Evolutionary conservation across 768 basidiomycete species (phyloP), one percentile per base, ranked within the genome.

Genomic region (Zangia roseola): DNA sequence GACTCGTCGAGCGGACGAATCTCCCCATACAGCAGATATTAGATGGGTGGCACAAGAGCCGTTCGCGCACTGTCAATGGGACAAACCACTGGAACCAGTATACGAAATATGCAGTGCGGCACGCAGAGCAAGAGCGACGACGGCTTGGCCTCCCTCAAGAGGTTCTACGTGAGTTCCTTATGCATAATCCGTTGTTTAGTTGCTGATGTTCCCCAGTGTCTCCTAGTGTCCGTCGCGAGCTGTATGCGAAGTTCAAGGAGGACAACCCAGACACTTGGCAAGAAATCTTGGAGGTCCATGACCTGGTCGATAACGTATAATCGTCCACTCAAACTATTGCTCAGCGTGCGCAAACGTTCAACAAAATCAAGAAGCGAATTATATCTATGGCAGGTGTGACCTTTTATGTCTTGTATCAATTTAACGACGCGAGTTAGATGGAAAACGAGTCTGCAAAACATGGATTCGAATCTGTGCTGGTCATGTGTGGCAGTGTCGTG

Each of bases 51-150:
- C 39, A 47, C 21, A 55, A 55, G 43, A 52, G 41, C 16, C 23
- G 6, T 16, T 26, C 24, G 13, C 26, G 33, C 16, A n/a, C 20
- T 0, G 28, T 44, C 2, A 33, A 37, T 10, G 28, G 20, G 0
- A 43, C 20, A 0, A 54, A 53, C 25, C 38, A 53, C 20, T 53
- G 52, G 52, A 50, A 53, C 21, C 38, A 13, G 0, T 53, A 50
- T 7, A 14, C 33, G 4, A 43, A 37, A 13, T 53, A 53, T n/a
- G 33, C 35, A 4, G 24, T 21, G 42, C 21, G 33, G 23, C 47
- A 53, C 23, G 17, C 35, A 8, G 44, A 45, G 16, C 33, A 54
- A 28, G 53, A 54, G 30, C 35, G 23, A 26, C 39, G 25, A 23
- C 2, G 39, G 7, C 20, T 44, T 4, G 45, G 33, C 1, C 39